Conservation (phyloP, 805 yeast genomes). For the Yueomyces sinensis region DNA sequence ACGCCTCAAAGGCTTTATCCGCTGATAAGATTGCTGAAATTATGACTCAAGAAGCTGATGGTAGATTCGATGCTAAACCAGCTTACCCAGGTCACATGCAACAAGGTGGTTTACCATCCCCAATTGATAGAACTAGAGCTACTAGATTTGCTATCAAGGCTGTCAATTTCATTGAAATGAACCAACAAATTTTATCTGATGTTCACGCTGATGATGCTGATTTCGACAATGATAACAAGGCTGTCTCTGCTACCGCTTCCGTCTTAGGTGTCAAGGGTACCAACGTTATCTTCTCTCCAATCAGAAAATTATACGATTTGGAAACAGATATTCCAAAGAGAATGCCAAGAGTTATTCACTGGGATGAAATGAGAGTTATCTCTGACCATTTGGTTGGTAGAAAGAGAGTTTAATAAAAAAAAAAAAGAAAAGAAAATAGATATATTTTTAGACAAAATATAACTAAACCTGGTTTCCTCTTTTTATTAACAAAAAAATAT, state of each 20-base stretch:
- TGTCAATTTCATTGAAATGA: constrained; percentile 49
- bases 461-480: not conserved
- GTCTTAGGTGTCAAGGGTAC: constrained; percentile 77
- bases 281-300: constrained; percentile 58
- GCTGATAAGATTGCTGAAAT: constrained; percentile 63
- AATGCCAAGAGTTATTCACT: constrained; percentile 80
- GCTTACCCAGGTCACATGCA: constrained; percentile 83
- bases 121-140: constrained; percentile 67
- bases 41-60: constrained; percentile 43
- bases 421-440: too few species aligned
- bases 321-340: constrained; percentile 75
- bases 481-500: too few species aligned
- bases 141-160: constrained; percentile 60
- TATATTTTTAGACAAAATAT: too few species aligned
- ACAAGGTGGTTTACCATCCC: constrained; percentile 68
- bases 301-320: constrained; percentile 66
- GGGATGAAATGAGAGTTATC: constrained; percentile 64
- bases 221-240: constrained; percentile 20
- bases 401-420: constrained; percentile 19
- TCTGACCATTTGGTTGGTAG: constrained; percentile 81
- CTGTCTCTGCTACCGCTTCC: constrained; percentile 44
- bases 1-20: constrained; percentile 57
- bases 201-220: constrained; percentile 23
- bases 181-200: constrained; percentile 14
- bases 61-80: constrained; percentile 62